These are phyloP conservation scores for Fusarium coicis DNA, from an alignment of 2,329 filamentous ascomycete species.

Conservation along the genomic window DNA sequence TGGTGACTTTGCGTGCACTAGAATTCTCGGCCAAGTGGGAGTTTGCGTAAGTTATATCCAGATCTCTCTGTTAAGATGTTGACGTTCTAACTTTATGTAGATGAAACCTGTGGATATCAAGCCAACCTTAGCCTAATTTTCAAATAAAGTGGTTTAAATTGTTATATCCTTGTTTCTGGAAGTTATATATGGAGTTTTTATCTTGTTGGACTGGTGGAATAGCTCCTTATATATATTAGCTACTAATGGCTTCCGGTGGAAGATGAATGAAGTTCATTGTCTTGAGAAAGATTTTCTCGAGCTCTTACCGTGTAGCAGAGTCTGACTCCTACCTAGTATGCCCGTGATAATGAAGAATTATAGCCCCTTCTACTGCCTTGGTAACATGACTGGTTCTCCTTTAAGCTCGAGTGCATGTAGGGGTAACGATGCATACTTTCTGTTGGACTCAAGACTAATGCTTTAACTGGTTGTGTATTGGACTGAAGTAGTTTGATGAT, in stretches of 20 bases:
- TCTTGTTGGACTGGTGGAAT: too few relatives aligned
- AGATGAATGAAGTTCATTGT: neutral
- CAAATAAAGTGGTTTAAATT: rapidly evolving
- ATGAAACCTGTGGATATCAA: neutral
- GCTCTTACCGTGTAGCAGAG: too few relatives aligned
- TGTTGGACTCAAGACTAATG: too few relatives aligned
- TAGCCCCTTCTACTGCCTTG: too few relatives aligned
- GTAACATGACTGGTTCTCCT: too few relatives aligned
- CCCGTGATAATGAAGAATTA: too few relatives aligned
- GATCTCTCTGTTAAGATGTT: rapidly evolving
- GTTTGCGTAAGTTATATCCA: rapidly evolving
- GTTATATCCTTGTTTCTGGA: rapidly evolving
- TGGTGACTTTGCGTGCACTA: neutral
- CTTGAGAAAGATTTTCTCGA: too few relatives aligned
- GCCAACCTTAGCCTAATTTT: neutral
- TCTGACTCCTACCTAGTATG: too few relatives aligned
- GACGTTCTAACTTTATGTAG: neutral
- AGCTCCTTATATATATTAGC: neutral
- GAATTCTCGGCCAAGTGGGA: neutral
- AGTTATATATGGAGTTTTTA: rapidly evolving
- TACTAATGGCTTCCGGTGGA: rapidly evolving
- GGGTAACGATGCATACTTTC: too few relatives aligned
- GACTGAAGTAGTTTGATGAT: too few relatives aligned
- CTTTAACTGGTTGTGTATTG: too few relatives aligned
- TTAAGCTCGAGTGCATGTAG: too few relatives aligned